phyloP scores from a whole-genome alignment of 495 filamentous ascomycete species.

The Lophiostoma macrostomum region DNA sequence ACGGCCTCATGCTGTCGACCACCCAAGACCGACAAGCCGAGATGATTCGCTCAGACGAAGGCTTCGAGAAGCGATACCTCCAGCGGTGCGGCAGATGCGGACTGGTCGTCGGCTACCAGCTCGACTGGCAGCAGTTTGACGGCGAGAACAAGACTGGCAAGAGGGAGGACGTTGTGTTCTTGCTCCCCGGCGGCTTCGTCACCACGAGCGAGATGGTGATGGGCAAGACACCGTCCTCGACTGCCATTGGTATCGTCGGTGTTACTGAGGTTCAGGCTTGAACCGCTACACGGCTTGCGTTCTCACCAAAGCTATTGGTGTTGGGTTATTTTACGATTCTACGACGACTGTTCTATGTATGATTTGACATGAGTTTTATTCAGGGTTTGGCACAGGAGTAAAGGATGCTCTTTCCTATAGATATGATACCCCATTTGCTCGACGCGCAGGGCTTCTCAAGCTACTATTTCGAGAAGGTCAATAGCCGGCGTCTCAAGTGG shows the following conservation, averaged over 20 bases:
- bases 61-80: conserved; percentile 68
- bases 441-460: conserved; percentile 3
- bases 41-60: conserved; percentile 61
- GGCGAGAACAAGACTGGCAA: conserved; percentile 34
- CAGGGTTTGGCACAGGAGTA: background rate
- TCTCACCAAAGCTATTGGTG: too few relatives aligned
- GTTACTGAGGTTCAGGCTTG: conserved; percentile 1
- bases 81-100: conserved; percentile 63
- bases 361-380: too few relatives aligned
- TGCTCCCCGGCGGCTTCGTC: conserved; percentile 47
- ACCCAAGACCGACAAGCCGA: conserved; percentile 49
- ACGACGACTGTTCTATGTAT: too few relatives aligned
- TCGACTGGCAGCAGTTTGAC: conserved; percentile 44
- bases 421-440: conserved; percentile 10
- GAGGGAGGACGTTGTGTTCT: conserved; percentile 54
- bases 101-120: conserved; percentile 61
- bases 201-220: conserved; percentile 39
- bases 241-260: too few relatives aligned
- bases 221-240: too few relatives aligned
- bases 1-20: conserved; percentile 52
- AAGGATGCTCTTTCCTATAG: background rate
- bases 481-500: conserved; percentile 15
- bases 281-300: too few relatives aligned
- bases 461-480: too few relatives aligned
- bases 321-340: too few relatives aligned